Evolutionary conservation across 202 grass and related monocot genomes (phyloP), one percentile per base, ranked within the genome.

Genomic region (Digitaria exilis): DNA sequence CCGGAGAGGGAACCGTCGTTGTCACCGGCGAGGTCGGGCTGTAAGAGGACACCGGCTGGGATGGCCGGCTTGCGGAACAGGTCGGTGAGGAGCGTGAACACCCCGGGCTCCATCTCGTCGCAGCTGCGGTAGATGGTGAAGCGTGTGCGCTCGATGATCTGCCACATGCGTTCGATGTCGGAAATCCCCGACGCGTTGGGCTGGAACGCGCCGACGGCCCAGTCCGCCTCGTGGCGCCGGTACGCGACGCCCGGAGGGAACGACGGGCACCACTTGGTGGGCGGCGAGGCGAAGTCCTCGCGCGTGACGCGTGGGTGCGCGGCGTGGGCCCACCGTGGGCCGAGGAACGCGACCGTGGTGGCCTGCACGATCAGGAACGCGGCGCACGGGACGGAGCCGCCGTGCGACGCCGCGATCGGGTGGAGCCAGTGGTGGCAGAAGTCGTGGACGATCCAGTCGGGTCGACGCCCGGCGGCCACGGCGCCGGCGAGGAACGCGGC

Each of bases 401-500:
- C 21, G 25, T 85, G 80, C 57, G 61, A 59, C 2, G 66, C 84
- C 26, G 18, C 87, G 39, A 85, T 56, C 44, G 67, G 49, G n/a
- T 39, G 19, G 19, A 2, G 37, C 90, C 84, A 89, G 64, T 75
- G 8, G n/a, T 84, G 56, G 39, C 61, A 2, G 80, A 84, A 92
- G 79, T 92, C 90, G 3, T 87, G 19, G 8, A 92, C 17, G 39
- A 92, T 71, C 90, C 90, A 93, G 42, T 89, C 87, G 1, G 90
- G 90, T 8, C 12, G 59, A 10, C 8, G 32, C 62, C 57, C 67
- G 31, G 32, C 49, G 8, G 55, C 58, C 54, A 66, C 80, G 0
- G 76, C 71, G 41, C 7, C 76, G 0, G 41, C 26, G 4, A 89
- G 65, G 32, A 92, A 85, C 0, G 28, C 21, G 1, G 76, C 49